phyloP scores from a whole-genome alignment of 108 stramenopile genomes.

The Pseudonitzschia pungens region DNA sequence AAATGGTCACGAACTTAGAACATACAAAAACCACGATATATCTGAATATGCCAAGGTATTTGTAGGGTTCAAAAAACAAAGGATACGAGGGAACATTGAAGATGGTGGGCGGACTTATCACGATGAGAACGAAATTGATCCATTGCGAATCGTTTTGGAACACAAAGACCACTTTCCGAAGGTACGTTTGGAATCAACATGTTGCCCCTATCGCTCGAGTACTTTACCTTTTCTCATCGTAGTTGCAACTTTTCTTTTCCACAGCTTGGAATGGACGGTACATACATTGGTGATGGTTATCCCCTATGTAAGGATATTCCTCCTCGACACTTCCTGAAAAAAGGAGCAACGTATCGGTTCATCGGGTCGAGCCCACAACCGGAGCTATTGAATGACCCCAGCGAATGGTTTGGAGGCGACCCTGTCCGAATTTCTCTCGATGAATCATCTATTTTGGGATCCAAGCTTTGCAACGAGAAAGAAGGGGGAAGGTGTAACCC shows the following conservation, averaged over 20 bases:
- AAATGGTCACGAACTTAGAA: conserved; percentile 15
- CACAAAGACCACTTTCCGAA: conserved; percentile 74
- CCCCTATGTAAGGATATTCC: conserved; percentile 54
- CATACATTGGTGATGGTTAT: conserved; percentile 70
- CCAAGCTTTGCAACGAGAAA: conserved; percentile 39
- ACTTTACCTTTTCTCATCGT: background rate
- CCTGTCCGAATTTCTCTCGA: conserved; percentile 1
- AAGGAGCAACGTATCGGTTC: conserved; percentile 50
- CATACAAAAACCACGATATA: conserved; percentile 54
- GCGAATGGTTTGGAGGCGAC: conserved; percentile 25
- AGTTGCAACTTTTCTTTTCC: conserved; percentile 47
- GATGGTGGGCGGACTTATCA: background rate
- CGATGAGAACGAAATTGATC: conserved; percentile 25
- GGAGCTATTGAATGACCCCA: conserved; percentile 13
- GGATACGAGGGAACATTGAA: conserved; percentile 40
- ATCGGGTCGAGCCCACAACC: conserved; percentile 34
- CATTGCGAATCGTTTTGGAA: conserved; percentile 20
- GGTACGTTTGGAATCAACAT: background rate
- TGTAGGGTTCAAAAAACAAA: conserved; percentile 45
- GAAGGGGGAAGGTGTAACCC: conserved; percentile 36
- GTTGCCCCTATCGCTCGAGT: background rate
- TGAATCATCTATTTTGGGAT: conserved; percentile 37
- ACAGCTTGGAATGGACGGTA: conserved; percentile 51
- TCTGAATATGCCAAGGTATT: conserved; percentile 46
- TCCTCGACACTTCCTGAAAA: conserved; percentile 47